Percentiles rank a stretch among this genome's conserved stretches.
Evolutionary conservation across 2,329 filamentous ascomycete genomes (phyloP).

Genomic region (Claviceps purpurea): DNA sequence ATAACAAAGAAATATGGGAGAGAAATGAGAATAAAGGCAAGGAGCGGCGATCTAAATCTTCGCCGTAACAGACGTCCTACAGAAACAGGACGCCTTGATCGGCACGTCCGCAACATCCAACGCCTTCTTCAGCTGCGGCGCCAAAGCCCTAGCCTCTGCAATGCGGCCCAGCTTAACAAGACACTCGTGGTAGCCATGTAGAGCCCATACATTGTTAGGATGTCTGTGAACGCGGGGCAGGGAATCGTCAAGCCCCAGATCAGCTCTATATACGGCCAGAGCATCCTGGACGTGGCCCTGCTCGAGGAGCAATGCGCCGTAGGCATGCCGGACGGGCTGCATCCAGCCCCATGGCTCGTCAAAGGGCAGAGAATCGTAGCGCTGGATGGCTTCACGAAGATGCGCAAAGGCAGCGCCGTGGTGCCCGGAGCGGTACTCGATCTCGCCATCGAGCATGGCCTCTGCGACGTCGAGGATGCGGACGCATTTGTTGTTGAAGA

Average conservation of each 20-base stretch:
- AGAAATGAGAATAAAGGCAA: background rate
- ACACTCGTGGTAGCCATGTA: constrained; percentile 63
- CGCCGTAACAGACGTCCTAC: constrained; percentile 8
- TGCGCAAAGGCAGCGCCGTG: constrained; percentile 44
- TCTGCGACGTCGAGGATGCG: constrained; percentile 49
- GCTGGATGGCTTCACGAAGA: constrained; percentile 41
- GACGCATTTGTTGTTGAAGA: constrained; percentile 26
- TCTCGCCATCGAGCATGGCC: constrained; percentile 61
- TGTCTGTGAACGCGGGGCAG: constrained; percentile 53
- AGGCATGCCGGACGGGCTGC: constrained; percentile 59
- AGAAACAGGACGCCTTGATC: constrained; percentile 25
- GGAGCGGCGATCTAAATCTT: constrained; percentile 8
- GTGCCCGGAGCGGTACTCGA: constrained; percentile 53
- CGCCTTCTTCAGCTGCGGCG: constrained; percentile 35
- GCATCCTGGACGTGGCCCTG: constrained; percentile 47
- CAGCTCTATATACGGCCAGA: constrained; percentile 42
- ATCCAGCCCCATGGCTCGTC: constrained; percentile 73
- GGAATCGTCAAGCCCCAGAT: constrained; percentile 45
- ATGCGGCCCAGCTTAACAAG: constrained; percentile 35
- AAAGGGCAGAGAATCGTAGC: constrained; percentile 52
- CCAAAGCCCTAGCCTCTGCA: constrained; percentile 22
- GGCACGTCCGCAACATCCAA: constrained; percentile 46
- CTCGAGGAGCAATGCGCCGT: constrained; percentile 55
- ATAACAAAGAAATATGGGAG: background rate
- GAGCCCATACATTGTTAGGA: constrained; percentile 61